These are phyloP conservation scores for Aspergillus brunneoviolaceus DNA, from an alignment of 2,329 filamentous ascomycete genomes.

Conservation along the genomic window DNA sequence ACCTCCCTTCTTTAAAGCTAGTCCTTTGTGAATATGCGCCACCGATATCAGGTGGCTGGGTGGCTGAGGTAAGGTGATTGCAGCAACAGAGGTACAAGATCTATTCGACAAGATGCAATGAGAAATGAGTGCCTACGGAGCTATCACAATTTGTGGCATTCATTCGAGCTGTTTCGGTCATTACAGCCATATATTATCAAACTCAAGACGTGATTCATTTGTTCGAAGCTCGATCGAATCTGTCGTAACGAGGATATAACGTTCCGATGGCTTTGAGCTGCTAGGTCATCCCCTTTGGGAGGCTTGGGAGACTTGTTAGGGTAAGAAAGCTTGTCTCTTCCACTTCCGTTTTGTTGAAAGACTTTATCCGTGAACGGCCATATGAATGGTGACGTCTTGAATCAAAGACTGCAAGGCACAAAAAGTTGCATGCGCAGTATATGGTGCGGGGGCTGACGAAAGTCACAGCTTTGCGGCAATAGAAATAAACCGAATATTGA, in stretches of 20 bases:
- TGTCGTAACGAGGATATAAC: background rate
- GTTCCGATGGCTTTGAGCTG: background rate
- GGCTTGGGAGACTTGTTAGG: background rate
- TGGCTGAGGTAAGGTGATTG: slow-evolving; percentile 24
- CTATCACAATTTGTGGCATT: slow-evolving; percentile 6
- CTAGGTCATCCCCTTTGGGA: background rate
- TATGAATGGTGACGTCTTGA: background rate
- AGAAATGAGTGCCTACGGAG: slow-evolving; percentile 16
- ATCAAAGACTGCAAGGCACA: slow-evolving; percentile 2
- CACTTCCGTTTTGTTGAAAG: background rate
- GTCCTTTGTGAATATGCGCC: slow-evolving; percentile 1
- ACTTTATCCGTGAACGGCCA: background rate
- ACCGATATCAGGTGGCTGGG: slow-evolving; percentile 23
- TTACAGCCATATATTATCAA: background rate
- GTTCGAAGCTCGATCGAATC: background rate
- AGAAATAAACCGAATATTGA: slow-evolving; percentile 24
- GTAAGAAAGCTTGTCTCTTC: background rate
- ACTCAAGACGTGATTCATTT: background rate
- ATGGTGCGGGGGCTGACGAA: slow-evolving; percentile 18
- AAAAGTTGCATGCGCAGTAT: slow-evolving; percentile 1
- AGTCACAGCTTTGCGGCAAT: slow-evolving; percentile 20
- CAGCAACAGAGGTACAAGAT: slow-evolving; percentile 3
- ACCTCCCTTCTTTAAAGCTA: background rate
- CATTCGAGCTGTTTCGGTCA: background rate
- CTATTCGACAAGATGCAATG: slow-evolving; percentile 8